Conservation (phyloP, 805 yeast species). For the Teunomyces tritomae region DNA sequence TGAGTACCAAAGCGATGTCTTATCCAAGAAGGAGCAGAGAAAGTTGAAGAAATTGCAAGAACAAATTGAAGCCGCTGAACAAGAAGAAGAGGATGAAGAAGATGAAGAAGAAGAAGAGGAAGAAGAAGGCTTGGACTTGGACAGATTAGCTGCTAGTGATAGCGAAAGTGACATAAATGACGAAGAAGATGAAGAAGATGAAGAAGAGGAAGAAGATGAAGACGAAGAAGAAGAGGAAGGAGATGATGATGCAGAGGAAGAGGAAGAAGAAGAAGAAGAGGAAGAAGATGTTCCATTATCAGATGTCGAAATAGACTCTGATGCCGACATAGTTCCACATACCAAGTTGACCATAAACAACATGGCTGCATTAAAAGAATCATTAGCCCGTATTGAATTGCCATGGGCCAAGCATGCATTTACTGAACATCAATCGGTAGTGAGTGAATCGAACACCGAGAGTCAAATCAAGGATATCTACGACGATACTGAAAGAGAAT, state of each 20-base stretch:
- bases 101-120: slow-evolving; percentile 26
- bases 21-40: slow-evolving; percentile 66
- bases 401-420: slow-evolving; percentile 69
- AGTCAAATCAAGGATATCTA: slow-evolving; percentile 77
- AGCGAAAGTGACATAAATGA: slow-evolving; percentile 42
- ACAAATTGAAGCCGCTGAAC: slow-evolving; percentile 25
- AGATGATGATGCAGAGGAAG: slow-evolving; percentile 63
- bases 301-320: slow-evolving; percentile 89
- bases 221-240: slow-evolving; percentile 55
- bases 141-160: slow-evolving; percentile 55
- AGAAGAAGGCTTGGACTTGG: slow-evolving; percentile 47
- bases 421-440: slow-evolving; percentile 77
- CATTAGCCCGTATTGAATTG: slow-evolving; percentile 63
- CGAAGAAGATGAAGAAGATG: slow-evolving; percentile 43
- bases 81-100: slow-evolving; percentile 26
- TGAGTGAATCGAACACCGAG: slow-evolving; percentile 59
- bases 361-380: slow-evolving; percentile 72
- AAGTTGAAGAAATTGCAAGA: slow-evolving; percentile 49
- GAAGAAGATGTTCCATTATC: slow-evolving; percentile 84
- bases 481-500: slow-evolving; percentile 94
- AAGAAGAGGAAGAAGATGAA: slow-evolving; percentile 48
- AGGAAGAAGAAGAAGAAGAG: slow-evolving; percentile 59
- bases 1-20: slow-evolving; percentile 46
- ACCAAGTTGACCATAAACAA: slow-evolving; percentile 89
- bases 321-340: slow-evolving; percentile 91